Conservation (phyloP, 441 rosid species). For the Brassica hybrid region DNA sequence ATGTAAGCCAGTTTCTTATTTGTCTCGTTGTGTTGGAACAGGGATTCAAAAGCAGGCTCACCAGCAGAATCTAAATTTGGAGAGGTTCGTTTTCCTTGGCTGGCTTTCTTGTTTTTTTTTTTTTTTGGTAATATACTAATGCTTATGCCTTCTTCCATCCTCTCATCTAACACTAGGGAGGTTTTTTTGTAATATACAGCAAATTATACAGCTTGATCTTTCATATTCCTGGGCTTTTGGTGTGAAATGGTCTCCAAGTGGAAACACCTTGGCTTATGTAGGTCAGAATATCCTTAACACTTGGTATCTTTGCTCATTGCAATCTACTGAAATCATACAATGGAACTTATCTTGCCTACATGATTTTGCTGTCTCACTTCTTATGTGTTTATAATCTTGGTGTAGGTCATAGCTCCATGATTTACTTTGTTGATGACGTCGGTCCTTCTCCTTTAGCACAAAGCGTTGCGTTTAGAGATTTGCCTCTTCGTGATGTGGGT, state of each 20-base stretch:
- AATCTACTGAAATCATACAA: not conserved
- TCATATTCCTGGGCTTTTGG: conserved; percentile 99
- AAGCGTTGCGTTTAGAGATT: conserved; percentile 82
- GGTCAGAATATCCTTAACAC: conserved; percentile 63
- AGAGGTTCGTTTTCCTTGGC: conserved; percentile 62
- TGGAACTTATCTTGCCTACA: conserved; percentile 8
- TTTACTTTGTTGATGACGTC: conserved; percentile 96
- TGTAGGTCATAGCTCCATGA: conserved; percentile 94
- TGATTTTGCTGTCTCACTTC: conserved; percentile 17
- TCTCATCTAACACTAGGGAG: conserved; percentile 9
- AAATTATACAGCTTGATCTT: conserved; percentile 97
- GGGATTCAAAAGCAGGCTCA: conserved; percentile 76
- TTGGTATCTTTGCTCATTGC: conserved; percentile 13
- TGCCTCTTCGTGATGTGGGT: conserved; percentile 99
- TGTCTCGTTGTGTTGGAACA: conserved; percentile 41
- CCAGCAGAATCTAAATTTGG: conserved; percentile 87
- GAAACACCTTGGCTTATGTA: conserved; percentile 94
- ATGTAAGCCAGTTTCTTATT: conserved; percentile 29
- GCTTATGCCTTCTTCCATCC: not conserved
- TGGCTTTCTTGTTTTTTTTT: conserved; percentile 2
- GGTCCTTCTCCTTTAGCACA: conserved; percentile 98
- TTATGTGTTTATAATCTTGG: conserved; percentile 36
- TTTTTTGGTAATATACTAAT: not conserved
- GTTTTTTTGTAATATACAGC: conserved; percentile 50
- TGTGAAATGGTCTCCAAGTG: conserved; percentile 99